Base-by-base conservation (phyloP, 2,329 filamentous ascomycete species). In the Chalaropsis thielavioides region DNA sequence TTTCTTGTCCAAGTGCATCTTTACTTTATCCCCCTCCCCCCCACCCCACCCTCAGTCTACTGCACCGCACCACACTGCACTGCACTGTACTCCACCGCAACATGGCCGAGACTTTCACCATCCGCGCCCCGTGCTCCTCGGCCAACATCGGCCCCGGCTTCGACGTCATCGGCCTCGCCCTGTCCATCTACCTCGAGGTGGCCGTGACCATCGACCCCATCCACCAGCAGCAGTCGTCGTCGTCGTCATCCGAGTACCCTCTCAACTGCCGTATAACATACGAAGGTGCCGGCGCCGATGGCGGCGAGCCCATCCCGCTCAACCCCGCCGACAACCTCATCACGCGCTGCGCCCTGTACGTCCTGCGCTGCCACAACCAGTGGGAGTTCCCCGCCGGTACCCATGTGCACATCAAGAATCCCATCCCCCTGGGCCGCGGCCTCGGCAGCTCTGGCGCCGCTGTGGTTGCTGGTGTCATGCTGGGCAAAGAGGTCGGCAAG, bases 71-170 rank as follows among this genome's bases (percentile, higher is more conserved):
- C 22, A 49, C 31, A n/a, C 24, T 27, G n/a, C n/a, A n/a, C n/a
- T n/a, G n/a, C n/a, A n/a, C n/a, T n/a, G n/a, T n/a, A n/a, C n/a
- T 51, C 41, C 65, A 46, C 59, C 31, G 44, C 13, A 64, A 22
- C n/a, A 80, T 80, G 77, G 66, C 66, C 60, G 81, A 84, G 72
- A 83, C 83, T 64, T 87, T 88, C 75, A 78, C 81, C 70, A 89
- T 91, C 80, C 84, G 82, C 77, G 90, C 90, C 68, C 92, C 92
- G 69, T 95, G 90, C 78, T 97, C 92, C 67, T 96, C 92, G 68
- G 92, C 92, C 77, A 97, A 97, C 80, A 96, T 97, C 73, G 92
- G 90, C 70, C 92, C 92, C 61, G 92, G 92, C 67, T 99, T 97
- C 80, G 92, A 99, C 79, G 92, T 96, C 71, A 96, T 97, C 74